Evolutionary conservation across 768 basidiomycete species (phyloP), one percentile per base, ranked within the genome.

Genomic region (Trametes meyenii): DNA sequence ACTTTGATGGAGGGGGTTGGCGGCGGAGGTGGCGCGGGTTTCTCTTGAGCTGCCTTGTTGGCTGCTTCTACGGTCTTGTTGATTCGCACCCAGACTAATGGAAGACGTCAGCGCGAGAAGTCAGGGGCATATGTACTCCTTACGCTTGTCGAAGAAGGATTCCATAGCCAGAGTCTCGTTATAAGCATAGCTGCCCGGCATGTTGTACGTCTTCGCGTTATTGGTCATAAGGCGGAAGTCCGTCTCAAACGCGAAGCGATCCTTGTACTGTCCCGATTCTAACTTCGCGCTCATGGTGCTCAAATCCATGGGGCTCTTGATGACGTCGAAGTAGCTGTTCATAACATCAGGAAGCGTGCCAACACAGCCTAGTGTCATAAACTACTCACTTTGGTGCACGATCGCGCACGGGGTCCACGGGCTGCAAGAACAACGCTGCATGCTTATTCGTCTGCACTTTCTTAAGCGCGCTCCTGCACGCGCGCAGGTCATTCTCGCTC

Each of bases 321-420:
- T 88, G 60, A 95, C 76, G 55, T 91, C 87, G 69, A 94, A 94
- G 73, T 98, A 98, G 66, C 95, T 96, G 61, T 42, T 7, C n/a
- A 26, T 26, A 12, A 38, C 10, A 42, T 56, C 54, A 42, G n/a
- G 5, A 21, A 3, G 8, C 5, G 21, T 12, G 19, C n/a, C 17
- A 35, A 5, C n/a, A 21, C 5, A 13, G 4, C 19, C 10, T 17
- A 43, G 23, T 4, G 16, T 50, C 45, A 26, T 43, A 36, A 19
- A 40, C 45, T 59, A 66, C 54, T 19, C 72, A 96, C 92, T 90
- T 90, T 17, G 92, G 92, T 11, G 94, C 95, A 69, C 85, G 83
- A 68, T 97, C 95, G 65, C 94, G 82, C 43, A 96, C 85, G n/a
- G 95, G 95, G 75, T 97, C 95, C n/a, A 98, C 96, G 35, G 96